These are phyloP conservation scores for Neoscytalidium dimidiatum DNA, from an alignment of 2,329 filamentous ascomycete genomes.

Conservation along the genomic window DNA sequence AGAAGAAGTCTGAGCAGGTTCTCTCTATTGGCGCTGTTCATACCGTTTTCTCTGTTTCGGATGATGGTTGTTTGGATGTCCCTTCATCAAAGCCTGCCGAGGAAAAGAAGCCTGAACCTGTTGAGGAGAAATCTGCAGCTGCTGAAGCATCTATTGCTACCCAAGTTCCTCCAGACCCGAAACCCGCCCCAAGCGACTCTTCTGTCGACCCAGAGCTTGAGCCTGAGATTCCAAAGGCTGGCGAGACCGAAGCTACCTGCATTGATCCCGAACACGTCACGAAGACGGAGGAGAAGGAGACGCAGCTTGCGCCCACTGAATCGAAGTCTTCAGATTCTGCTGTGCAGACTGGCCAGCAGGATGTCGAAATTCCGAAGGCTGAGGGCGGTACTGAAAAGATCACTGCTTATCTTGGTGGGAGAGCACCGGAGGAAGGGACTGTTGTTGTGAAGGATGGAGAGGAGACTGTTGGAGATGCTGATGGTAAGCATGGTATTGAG, in stretches of 20 bases:
- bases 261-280: not conserved
- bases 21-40: not conserved
- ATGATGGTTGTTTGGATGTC: conserved; percentile 35
- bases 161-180: conserved; percentile 11
- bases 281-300: not conserved
- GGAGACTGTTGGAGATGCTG: conserved; percentile 6
- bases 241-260: not conserved
- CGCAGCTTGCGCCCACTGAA: not conserved
- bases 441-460: conserved; percentile 33
- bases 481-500: conserved; percentile 3
- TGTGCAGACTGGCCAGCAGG: conserved; percentile 29
- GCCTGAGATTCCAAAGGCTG: not conserved
- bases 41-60: conserved; percentile 38
- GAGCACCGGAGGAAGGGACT: conserved; percentile 32
- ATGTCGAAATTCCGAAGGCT: conserved; percentile 26
- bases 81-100: conserved; percentile 21
- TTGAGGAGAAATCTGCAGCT: not conserved
- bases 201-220: not conserved
- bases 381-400: conserved; percentile 29
- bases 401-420: conserved; percentile 32
- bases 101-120: not conserved
- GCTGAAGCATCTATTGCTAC: conserved; percentile 7
- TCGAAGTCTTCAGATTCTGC: conserved; percentile 21
- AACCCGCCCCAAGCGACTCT: conserved; percentile 12
- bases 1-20: not conserved